Evolutionary conservation across 1,284 basidiomycete species (phyloP).

Genomic region (Irpex sp.): DNA sequence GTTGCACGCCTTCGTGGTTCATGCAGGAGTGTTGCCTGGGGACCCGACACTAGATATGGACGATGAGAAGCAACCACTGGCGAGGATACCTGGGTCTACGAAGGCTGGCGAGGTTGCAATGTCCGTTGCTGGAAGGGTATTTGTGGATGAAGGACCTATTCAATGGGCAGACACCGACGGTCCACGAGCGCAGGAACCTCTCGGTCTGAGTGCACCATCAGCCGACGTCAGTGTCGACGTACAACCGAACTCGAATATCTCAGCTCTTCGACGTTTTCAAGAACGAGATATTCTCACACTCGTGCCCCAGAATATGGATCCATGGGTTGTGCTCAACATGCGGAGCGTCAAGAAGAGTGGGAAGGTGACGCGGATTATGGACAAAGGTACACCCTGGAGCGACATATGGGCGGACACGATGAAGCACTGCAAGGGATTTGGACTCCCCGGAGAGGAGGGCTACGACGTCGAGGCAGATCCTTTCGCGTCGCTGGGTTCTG

Average conservation of each 20-base stretch:
- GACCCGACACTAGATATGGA: slow-evolving; percentile 63
- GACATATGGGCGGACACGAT: slow-evolving; percentile 81
- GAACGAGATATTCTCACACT: slow-evolving; percentile 68
- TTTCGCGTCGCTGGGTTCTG: not conserved
- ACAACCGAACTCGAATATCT: slow-evolving; percentile 1
- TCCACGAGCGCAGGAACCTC: not conserved
- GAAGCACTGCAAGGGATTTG: slow-evolving; percentile 68
- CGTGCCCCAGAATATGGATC: slow-evolving; percentile 79
- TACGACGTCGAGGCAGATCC: too few relatives aligned
- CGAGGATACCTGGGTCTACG: slow-evolving; percentile 53
- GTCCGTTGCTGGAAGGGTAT: too few relatives aligned
- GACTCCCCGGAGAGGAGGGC: slow-evolving; percentile 20
- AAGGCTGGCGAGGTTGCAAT: not conserved
- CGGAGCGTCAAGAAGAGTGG: slow-evolving; percentile 67
- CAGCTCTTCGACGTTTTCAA: slow-evolving; percentile 45
- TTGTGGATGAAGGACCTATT: too few relatives aligned
- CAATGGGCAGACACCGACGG: too few relatives aligned
- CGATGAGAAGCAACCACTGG: slow-evolving; percentile 72
- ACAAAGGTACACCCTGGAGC: slow-evolving; percentile 78
- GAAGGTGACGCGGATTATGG: slow-evolving; percentile 59
- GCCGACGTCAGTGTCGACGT: not conserved
- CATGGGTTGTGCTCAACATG: slow-evolving; percentile 84
- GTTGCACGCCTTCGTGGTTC: slow-evolving; percentile 83
- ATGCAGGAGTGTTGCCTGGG: slow-evolving; percentile 84
- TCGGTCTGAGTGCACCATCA: not conserved